A percentile compares a stretch with the other conserved stretches of the same genome.
Evolutionary conservation across 352 stramenopile genomes (phyloP).

Genomic region (Globisporangium ultimum): DNA sequence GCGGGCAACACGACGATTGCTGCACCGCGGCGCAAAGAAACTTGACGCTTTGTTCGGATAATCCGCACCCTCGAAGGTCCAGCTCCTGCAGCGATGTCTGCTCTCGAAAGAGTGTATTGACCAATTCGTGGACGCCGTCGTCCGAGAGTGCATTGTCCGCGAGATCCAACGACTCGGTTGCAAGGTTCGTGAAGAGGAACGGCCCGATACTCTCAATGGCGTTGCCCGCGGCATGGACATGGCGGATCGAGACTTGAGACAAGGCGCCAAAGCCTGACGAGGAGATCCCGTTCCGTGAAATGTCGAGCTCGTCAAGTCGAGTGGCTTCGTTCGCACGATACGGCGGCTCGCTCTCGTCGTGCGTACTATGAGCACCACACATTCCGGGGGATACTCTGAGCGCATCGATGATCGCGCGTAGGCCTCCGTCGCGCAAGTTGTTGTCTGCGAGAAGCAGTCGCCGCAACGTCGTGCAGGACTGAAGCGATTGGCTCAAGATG

Average conservation of each 20-base stretch:
- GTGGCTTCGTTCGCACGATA: neutral
- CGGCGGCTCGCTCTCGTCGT: too few species aligned
- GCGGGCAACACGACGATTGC: constrained; percentile 2
- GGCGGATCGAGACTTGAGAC: constrained; percentile 16
- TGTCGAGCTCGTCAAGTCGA: constrained; percentile 37
- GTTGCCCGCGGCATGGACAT: constrained; percentile 29
- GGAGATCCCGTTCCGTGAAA: constrained; percentile 46
- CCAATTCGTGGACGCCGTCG: constrained; percentile 31
- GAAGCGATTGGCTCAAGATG: constrained; percentile 54
- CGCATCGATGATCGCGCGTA: constrained; percentile 46
- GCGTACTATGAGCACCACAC: too few species aligned
- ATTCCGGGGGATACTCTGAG: constrained; percentile 18
- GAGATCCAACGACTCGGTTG: constrained; percentile 29
- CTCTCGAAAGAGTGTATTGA: constrained; percentile 26
- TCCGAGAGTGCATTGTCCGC: constrained; percentile 33
- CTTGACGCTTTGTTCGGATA: constrained; percentile 16
- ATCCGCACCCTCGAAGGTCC: constrained; percentile 28
- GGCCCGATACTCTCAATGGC: constrained; percentile 26
- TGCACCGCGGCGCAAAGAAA: constrained; percentile 5
- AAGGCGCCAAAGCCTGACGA: constrained; percentile 28
- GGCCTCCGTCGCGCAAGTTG: constrained; percentile 48
- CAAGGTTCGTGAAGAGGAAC: constrained; percentile 18
- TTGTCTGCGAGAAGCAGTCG: constrained; percentile 42
- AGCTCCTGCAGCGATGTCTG: constrained; percentile 23
- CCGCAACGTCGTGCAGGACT: constrained; percentile 24